Conservation (phyloP, 306 rosid species). For the Quercus suber region DNA sequence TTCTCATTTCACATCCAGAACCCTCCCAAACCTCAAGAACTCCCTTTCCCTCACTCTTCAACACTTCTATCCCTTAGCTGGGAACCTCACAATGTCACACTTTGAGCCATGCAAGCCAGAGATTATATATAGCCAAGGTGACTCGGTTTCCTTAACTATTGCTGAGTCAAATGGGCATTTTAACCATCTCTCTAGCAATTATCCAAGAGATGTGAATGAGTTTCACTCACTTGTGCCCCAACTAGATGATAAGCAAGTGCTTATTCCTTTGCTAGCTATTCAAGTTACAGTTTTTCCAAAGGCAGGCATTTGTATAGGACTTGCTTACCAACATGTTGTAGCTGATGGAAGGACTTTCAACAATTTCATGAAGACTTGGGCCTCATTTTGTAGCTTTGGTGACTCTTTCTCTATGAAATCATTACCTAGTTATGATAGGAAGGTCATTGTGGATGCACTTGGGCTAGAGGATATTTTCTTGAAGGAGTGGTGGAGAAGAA, state of each 20-base stretch:
- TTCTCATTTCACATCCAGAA: slow-evolving; percentile 26
- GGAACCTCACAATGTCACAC: slow-evolving; percentile 8
- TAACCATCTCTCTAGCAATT: slow-evolving; percentile 5
- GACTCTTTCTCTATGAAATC: background rate
- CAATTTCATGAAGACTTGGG: slow-evolving; percentile 52
- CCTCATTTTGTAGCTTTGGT: slow-evolving; percentile 18
- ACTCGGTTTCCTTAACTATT: slow-evolving; percentile 26
- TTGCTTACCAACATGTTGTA: slow-evolving; percentile 33
- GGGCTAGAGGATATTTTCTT: slow-evolving; percentile 33
- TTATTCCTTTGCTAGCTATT: slow-evolving; percentile 37
- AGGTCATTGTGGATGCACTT: slow-evolving; percentile 30
- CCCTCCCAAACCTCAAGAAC: slow-evolving; percentile 42
- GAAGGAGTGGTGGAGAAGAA: slow-evolving; percentile 34
- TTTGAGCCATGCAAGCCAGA: slow-evolving; percentile 26
- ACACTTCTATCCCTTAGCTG: slow-evolving; percentile 46
- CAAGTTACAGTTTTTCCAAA: slow-evolving; percentile 43
- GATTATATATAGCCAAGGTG: slow-evolving; percentile 7
- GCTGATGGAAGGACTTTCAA: slow-evolving; percentile 51
- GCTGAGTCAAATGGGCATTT: slow-evolving; percentile 33
- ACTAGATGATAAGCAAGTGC: background rate
- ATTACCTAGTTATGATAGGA: slow-evolving; percentile 26
- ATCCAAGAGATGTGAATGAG: slow-evolving; percentile 17
- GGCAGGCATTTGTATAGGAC: slow-evolving; percentile 42
- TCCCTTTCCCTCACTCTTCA: slow-evolving; percentile 48
- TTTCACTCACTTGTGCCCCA: slow-evolving; percentile 35